Evolutionary conservation across 495 filamentous ascomycete species (phyloP).

Genomic region (Viridothelium virens): DNA sequence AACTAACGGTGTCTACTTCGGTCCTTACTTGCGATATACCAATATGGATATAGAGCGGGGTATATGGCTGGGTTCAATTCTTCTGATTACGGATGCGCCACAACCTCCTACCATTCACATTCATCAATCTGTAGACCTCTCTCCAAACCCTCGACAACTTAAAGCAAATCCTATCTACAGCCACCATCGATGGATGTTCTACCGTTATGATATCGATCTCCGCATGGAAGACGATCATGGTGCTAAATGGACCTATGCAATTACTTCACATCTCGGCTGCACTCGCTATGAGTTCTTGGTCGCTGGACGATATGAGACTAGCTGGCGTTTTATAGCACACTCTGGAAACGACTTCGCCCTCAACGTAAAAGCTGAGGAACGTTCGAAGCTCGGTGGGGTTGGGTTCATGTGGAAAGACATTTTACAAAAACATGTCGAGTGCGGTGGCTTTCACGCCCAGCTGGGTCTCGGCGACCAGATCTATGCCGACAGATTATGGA

Average conservation of each 20-base stretch:
- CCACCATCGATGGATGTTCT: conserved; percentile 92
- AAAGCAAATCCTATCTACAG: conserved; percentile 74
- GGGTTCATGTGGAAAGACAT: conserved; percentile 99
- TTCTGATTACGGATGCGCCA: conserved; percentile 82
- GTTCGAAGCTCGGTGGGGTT: conserved; percentile 73
- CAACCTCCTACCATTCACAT: conserved; percentile 96
- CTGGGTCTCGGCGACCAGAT: conserved; percentile 90
- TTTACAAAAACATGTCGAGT: conserved; percentile 92
- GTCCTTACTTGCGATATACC: conserved; percentile 87
- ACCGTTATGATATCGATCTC: conserved; percentile 87
- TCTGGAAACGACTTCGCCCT: conserved; percentile 92
- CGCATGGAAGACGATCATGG: conserved; percentile 76
- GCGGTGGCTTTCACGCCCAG: conserved; percentile 90
- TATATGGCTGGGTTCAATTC: conserved; percentile 74
- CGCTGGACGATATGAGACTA: conserved; percentile 78
- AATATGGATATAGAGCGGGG: conserved; percentile 96
- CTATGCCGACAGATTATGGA: conserved; percentile 94
- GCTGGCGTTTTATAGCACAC: conserved; percentile 95
- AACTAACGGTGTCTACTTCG: conserved; percentile 97
- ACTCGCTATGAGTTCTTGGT: conserved; percentile 98
- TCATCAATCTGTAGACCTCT: conserved; percentile 82
- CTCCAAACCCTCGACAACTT: conserved; percentile 85
- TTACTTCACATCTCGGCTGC: conserved; percentile 92
- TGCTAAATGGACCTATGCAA: conserved; percentile 96
- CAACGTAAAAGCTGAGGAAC: conserved; percentile 75